A percentile compares a stretch with the other conserved stretches of the same genome.
Evolutionary conservation across 371 early-diverging fungal genomes (phyloP).

Genomic region (Lichtheimia corymbifera): DNA sequence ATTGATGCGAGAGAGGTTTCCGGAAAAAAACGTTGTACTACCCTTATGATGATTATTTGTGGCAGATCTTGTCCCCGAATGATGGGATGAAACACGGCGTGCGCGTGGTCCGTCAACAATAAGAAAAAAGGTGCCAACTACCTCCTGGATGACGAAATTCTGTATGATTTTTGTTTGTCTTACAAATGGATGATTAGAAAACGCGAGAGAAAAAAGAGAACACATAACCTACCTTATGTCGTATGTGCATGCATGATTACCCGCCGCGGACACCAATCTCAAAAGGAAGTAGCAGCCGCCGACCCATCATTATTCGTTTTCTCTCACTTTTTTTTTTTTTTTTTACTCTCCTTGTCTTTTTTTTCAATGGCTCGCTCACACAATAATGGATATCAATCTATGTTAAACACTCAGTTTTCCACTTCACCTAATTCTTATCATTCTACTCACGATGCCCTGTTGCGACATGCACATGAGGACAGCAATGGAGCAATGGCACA

Average conservation of each 20-base stretch:
- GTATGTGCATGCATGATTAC: not conserved
- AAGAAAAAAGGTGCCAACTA: constrained; percentile 3
- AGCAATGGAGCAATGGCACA: not conserved
- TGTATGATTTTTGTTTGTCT: constrained; percentile 4
- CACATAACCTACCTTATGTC: not conserved
- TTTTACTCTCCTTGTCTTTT: not conserved
- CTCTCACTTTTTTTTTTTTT: not conserved
- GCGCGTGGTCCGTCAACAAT: no score
- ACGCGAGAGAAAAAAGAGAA: no score
- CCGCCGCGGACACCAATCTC: not conserved
- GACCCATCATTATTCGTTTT: not conserved
- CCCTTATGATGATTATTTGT: no score
- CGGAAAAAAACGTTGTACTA: no score
- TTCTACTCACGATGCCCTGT: constrained; percentile 7
- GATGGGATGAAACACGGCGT: no score
- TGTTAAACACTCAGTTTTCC: constrained; percentile 1
- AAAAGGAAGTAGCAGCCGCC: constrained; percentile 4
- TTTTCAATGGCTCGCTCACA: not conserved
- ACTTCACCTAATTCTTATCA: constrained; percentile 10
- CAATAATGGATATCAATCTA: constrained; percentile 1
- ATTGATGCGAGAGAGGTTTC: no score
- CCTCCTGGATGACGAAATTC: constrained; percentile 10
- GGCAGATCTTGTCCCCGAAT: no score
- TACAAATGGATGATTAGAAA: not conserved
- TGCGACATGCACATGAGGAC: not conserved